phyloP scores from a whole-genome alignment of 2,329 filamentous ascomycete genomes.

The Ceratocystis eucalypticola region DNA sequence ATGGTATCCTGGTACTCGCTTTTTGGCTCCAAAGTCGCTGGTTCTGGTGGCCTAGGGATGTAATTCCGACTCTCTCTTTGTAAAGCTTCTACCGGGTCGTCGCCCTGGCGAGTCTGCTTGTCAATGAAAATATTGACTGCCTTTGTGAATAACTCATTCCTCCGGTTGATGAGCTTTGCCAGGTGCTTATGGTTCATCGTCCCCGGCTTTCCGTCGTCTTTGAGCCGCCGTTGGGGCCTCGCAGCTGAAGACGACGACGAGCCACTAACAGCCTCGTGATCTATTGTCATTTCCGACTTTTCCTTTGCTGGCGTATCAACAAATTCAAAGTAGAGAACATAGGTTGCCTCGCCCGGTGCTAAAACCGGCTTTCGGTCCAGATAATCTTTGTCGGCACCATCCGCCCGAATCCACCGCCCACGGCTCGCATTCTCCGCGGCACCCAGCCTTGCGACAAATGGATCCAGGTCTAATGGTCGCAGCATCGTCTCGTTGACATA shows the following conservation, averaged over 20 bases:
- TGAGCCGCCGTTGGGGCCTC: conserved; percentile 83
- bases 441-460: not conserved
- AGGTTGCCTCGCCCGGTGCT: conserved; percentile 23
- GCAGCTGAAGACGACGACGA: conserved; percentile 26
- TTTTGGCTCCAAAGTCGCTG: not conserved
- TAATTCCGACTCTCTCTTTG: conserved; percentile 49
- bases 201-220: conserved; percentile 45
- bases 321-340: conserved; percentile 84
- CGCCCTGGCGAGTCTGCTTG: conserved; percentile 47
- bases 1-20: conserved; percentile 30
- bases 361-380: conserved; percentile 1
- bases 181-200: conserved; percentile 13
- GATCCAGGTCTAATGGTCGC: conserved; percentile 51
- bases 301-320: conserved; percentile 47
- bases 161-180: conserved; percentile 59
- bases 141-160: conserved; percentile 68
- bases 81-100: conserved; percentile 56
- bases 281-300: not conserved
- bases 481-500: conserved; percentile 79
- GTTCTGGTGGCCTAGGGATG: conserved; percentile 25
- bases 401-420: conserved; percentile 9
- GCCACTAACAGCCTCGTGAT: not conserved
- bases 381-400: not conserved
- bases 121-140: conserved; percentile 68
- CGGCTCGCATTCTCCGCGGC: not conserved